Conservation (phyloP, 352 stramenopile genomes). For the Pythium coloratum region DNA sequence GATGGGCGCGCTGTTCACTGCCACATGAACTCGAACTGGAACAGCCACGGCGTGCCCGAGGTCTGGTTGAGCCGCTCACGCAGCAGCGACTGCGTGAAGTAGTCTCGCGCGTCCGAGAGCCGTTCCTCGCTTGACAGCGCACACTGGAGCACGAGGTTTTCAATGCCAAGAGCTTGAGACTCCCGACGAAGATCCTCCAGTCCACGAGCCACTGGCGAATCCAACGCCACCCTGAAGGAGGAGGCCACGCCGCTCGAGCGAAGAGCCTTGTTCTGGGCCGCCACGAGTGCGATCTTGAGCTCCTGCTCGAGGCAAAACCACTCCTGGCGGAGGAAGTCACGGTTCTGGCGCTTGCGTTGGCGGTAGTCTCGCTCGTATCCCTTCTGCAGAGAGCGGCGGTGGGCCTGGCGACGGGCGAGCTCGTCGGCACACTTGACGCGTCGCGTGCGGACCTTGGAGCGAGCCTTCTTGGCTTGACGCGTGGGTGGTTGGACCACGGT, state of each 20-base stretch:
- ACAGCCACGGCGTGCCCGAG: background rate
- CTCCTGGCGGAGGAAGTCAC: conserved; percentile 11
- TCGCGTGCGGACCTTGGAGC: background rate
- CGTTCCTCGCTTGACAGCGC: conserved; percentile 6
- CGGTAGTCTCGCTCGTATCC: conserved; percentile 26
- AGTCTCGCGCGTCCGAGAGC: conserved; percentile 7
- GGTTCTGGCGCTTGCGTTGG: conserved; percentile 16
- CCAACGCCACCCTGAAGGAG: too few relatives aligned
- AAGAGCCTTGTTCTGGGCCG: background rate
- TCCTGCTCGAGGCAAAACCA: conserved; percentile 17
- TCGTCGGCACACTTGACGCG: conserved; percentile 1
- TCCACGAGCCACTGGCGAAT: background rate
- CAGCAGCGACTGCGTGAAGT: conserved; percentile 20
- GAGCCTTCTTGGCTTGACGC: too few relatives aligned
- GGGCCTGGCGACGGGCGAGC: conserved; percentile 3
- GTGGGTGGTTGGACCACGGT: too few relatives aligned
- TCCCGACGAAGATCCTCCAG: conserved; percentile 1
- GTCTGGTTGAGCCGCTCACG: conserved; percentile 23
- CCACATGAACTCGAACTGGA: conserved; percentile 19
- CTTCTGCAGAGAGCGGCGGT: conserved; percentile 22
- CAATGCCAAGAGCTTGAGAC: background rate
- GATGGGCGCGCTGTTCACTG: conserved; percentile 4
- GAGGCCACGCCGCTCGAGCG: background rate
- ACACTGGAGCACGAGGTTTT: conserved; percentile 7
- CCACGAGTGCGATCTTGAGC: conserved; percentile 11